These are phyloP conservation scores for Madurella fahalii DNA, from an alignment of 2,329 filamentous ascomycete genomes.

Conservation along the genomic window DNA sequence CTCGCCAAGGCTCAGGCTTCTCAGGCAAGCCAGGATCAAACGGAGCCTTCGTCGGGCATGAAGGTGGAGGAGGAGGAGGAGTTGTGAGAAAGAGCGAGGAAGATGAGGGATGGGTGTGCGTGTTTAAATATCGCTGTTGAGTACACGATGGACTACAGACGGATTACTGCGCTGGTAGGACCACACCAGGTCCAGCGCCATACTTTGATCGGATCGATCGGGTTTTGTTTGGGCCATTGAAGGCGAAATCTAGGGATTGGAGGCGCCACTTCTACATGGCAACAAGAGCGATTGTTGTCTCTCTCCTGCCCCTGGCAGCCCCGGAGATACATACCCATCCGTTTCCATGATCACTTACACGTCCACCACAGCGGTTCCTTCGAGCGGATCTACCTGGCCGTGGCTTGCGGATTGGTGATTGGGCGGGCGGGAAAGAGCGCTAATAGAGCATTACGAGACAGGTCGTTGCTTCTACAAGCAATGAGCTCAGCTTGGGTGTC, in stretches of 20 bases:
- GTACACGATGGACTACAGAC: background rate
- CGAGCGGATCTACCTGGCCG: background rate
- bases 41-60: conserved; percentile 23
- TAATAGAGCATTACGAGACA: background rate
- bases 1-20: conserved; percentile 36
- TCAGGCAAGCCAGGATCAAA: conserved; percentile 24
- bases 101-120: background rate
- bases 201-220: background rate
- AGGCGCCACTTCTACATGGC: background rate
- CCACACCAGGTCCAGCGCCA: background rate
- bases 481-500: background rate
- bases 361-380: background rate
- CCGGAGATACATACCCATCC: background rate
- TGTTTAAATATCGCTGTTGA: background rate
- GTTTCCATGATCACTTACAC: background rate
- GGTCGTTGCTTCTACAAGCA: background rate
- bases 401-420: background rate
- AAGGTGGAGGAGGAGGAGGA: conserved; percentile 38
- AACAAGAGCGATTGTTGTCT: background rate
- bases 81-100: conserved; percentile 35
- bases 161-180: background rate
- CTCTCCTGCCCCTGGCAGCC: background rate
- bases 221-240: background rate
- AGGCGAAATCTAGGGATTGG: background rate
- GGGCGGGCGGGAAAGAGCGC: background rate